Evolutionary conservation across 2,329 filamentous ascomycete genomes (phyloP), one percentile per base, ranked within the genome.

Genomic region (Penicillium sp.): DNA sequence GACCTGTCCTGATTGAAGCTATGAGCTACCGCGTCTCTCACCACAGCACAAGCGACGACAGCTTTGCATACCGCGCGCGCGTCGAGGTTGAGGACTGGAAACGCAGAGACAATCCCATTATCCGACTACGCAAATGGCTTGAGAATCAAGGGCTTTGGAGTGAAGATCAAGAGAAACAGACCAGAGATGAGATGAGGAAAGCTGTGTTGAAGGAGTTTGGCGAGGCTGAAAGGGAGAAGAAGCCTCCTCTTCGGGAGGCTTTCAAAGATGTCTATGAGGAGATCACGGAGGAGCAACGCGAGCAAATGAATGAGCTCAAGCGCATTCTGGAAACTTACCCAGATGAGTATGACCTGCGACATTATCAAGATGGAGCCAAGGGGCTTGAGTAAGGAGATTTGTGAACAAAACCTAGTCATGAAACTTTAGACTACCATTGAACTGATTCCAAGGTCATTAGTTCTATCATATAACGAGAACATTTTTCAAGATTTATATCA

Each of bases 21-120:
- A 96, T 99, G 90, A 93, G 90, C 22, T 99, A 99, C 75, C 91
- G 94, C n/a, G 92, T 97, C 41, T 93, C 90, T 6, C 92, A 99
- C 71, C 94, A 99, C 77, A 96, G 91, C 74, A 99, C 94, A 0
- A 94, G 89, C 0, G 94, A 99, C 69, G 94, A 99, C 75, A 94
- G 89, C 24, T 99, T 97, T 67, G 94, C 94, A 0, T 99, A 99
- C 77, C 88, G 94, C 8, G 92, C 92, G 1, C 86, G 88, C 24
- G 87, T 97, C 1, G 94, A 99, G 69, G 94, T 99, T 7, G 89
- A 96, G 70, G 90, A 96, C 70, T 96, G 92, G 92, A 96, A 95
- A 73, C 73, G 91, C 0, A 81, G 92, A 11, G 92, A 96, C 68
- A 96, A 96, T 67, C 92, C 92, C 1, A 88, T 96, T 47, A 91